These are phyloP conservation scores for Hirsutella rhossiliensis DNA, from an alignment of 2,329 filamentous ascomycete species.

Conservation along the genomic window DNA sequence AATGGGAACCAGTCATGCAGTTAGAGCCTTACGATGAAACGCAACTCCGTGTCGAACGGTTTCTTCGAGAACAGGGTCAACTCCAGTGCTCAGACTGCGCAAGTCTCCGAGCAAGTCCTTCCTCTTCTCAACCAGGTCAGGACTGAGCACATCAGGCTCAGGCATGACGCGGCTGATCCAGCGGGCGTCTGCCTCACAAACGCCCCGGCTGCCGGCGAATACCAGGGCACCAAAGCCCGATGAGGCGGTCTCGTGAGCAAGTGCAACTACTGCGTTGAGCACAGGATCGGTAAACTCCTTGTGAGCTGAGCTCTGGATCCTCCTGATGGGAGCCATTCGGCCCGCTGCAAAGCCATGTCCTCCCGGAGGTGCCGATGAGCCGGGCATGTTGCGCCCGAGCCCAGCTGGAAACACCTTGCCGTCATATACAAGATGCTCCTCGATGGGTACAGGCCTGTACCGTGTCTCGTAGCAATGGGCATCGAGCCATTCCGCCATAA, in stretches of 20 bases:
- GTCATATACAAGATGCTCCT: constrained; percentile 64
- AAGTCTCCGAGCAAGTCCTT: constrained; percentile 54
- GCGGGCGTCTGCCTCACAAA: constrained; percentile 56
- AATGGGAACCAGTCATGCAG: neutral
- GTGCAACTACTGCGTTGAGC: constrained; percentile 56
- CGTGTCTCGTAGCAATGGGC: constrained; percentile 61
- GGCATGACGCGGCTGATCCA: constrained; percentile 58
- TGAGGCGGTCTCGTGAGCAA: constrained; percentile 56
- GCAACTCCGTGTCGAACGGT: constrained; percentile 57
- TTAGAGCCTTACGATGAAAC: constrained; percentile 53
- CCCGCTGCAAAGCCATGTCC: constrained; percentile 19
- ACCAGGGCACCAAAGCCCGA: constrained; percentile 60
- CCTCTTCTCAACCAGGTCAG: constrained; percentile 41
- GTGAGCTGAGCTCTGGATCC: constrained; percentile 42
- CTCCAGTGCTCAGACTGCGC: constrained; percentile 50
- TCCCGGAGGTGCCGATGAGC: constrained; percentile 41
- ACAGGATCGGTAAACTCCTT: constrained; percentile 53
- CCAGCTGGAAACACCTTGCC: constrained; percentile 53
- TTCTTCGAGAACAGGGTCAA: constrained; percentile 53
- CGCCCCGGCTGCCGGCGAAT: constrained; percentile 58
- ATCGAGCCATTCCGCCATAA: constrained; percentile 58
- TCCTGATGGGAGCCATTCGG: constrained; percentile 27
- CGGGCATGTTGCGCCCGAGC: constrained; percentile 41
- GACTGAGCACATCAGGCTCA: constrained; percentile 28
- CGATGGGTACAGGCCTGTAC: constrained; percentile 63